Conservation (phyloP, 1,139 yeast species). For the Geotrichum histeridarum region DNA sequence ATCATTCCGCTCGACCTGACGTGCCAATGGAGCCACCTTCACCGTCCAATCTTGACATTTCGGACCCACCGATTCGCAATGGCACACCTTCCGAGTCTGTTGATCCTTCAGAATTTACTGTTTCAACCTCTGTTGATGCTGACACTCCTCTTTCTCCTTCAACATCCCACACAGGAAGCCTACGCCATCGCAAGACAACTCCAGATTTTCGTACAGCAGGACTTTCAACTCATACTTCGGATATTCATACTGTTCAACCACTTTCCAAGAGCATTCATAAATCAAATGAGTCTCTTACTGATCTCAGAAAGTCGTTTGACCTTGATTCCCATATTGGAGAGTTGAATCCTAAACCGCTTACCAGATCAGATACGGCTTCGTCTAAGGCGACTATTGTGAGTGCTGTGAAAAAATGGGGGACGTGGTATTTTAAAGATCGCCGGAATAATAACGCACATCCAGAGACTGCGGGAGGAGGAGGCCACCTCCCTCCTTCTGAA, state of each 20-base stretch:
- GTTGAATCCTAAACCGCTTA: slow-evolving; percentile 1
- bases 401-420: slow-evolving; percentile 32
- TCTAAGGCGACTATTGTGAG: slow-evolving; percentile 24
- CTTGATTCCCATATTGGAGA: slow-evolving; percentile 24
- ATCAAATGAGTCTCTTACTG: neutral
- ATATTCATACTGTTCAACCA: neutral
- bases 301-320: slow-evolving; percentile 7
- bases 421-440: slow-evolving; percentile 32
- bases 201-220: slow-evolving; percentile 7
- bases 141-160: neutral
- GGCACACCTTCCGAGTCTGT: neutral
- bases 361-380: neutral
- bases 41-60: neutral
- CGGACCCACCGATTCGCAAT: neutral
- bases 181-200: slow-evolving; percentile 15
- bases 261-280: neutral
- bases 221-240: neutral
- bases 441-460: neutral
- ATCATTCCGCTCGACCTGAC: slow-evolving; percentile 11
- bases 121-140: neutral
- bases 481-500: no score
- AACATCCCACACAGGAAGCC: neutral
- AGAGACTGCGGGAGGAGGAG: neutral
- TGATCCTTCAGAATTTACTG: neutral
- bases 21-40: neutral